Evolutionary conservation across 2,329 filamentous ascomycete genomes (phyloP).

Genomic region (Geosmithia flava): DNA sequence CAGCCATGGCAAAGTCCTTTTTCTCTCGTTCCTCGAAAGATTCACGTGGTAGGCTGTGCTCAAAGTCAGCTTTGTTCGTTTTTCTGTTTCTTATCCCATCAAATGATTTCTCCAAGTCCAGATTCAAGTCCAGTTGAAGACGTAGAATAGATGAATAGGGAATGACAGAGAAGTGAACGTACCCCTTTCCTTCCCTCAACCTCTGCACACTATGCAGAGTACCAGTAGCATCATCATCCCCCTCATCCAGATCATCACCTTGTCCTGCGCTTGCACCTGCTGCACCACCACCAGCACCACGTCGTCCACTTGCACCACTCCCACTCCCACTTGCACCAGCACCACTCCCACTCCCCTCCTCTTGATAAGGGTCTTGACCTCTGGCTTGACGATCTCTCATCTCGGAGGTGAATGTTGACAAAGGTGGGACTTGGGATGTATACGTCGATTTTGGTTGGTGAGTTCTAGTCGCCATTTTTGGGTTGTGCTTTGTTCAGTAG

Average conservation of each 20-base stretch:
- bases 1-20: conserved; percentile 35
- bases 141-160: no score
- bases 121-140: no score
- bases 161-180: no score
- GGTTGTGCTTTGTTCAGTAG: no score
- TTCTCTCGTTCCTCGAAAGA: conserved; percentile 28
- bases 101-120: no score
- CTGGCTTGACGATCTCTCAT: conserved; percentile 46
- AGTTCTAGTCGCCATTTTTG: background rate
- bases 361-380: conserved; percentile 39
- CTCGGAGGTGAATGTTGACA: background rate
- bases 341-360: no score
- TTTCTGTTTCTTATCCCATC: background rate
- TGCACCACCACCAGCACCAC: no score
- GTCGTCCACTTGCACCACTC: no score
- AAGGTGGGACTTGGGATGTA: background rate
- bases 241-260: background rate
- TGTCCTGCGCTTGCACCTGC: no score
- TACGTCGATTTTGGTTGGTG: background rate
- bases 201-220: background rate
- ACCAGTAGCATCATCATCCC: background rate
- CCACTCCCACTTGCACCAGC: no score
- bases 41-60: conserved; percentile 12
- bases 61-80: background rate
- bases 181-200: background rate